These are phyloP conservation scores for Corchorus olitorius DNA, from an alignment of 345 rosid species.

Conservation along the genomic window DNA sequence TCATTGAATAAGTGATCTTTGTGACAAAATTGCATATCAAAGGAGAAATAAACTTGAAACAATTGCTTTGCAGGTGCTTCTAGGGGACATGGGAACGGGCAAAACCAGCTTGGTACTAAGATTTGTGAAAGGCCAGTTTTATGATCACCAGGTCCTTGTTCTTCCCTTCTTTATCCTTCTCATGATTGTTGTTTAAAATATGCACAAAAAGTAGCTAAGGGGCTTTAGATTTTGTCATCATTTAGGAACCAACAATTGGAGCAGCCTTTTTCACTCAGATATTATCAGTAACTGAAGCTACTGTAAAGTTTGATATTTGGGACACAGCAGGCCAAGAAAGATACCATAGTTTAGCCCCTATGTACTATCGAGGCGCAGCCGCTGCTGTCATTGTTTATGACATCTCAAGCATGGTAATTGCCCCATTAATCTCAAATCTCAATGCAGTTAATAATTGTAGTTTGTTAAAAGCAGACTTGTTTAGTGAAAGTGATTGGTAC, in stretches of 20 bases:
- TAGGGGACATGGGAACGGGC: conserved; percentile 76
- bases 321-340: conserved; percentile 83
- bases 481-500: not conserved
- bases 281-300: conserved; percentile 59
- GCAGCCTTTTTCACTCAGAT: conserved; percentile 84
- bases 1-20: not conserved
- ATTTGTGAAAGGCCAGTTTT: conserved; percentile 69
- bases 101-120: conserved; percentile 68
- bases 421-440: not conserved
- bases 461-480: not conserved
- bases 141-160: conserved; percentile 51
- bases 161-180: not conserved
- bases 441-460: not conserved
- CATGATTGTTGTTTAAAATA: not conserved
- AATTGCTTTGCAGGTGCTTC: conserved; percentile 47
- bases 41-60: not conserved
- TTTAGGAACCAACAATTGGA: conserved; percentile 69
- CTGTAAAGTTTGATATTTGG: conserved; percentile 78
- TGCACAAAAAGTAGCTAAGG: not conserved
- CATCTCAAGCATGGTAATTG: conserved; percentile 56
- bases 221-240: not conserved
- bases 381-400: conserved; percentile 71
- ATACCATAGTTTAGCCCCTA: conserved; percentile 74
- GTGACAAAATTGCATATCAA: not conserved
- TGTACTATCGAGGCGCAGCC: conserved; percentile 77